These are phyloP conservation scores for Phaffia rhodozyma DNA, from an alignment of 1,284 basidiomycete genomes.

Conservation along the genomic window DNA sequence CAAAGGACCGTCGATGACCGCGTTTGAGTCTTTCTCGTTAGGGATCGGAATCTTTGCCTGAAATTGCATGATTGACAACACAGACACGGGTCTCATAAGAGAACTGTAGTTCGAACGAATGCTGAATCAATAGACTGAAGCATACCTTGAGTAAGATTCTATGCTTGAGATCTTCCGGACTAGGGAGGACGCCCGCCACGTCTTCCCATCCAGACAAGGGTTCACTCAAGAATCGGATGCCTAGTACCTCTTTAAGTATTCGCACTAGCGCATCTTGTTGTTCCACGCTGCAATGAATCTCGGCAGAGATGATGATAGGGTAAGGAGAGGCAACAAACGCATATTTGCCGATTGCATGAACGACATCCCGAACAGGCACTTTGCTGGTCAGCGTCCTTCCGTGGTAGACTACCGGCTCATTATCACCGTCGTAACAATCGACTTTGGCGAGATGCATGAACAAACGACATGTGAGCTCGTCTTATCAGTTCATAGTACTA, in stretches of 20 bases:
- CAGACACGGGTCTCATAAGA: neutral
- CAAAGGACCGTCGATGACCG: neutral
- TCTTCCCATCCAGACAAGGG: slow-evolving; percentile 40
- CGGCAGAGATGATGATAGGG: slow-evolving; percentile 87
- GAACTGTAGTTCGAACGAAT: neutral
- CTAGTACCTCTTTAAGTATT: slow-evolving; percentile 70
- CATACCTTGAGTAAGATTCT: slow-evolving; percentile 72
- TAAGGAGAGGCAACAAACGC: slow-evolving; percentile 89
- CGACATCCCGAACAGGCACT: slow-evolving; percentile 71
- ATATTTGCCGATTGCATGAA: slow-evolving; percentile 78
- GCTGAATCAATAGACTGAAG: neutral
- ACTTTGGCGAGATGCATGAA: slow-evolving; percentile 42
- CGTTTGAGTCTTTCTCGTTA: neutral
- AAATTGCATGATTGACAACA: neutral
- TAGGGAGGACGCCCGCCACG: slow-evolving; percentile 54
- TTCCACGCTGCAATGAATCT: slow-evolving; percentile 71
- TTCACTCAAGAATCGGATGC: slow-evolving; percentile 55
- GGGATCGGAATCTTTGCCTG: slow-evolving; percentile 22
- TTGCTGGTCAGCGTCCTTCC: slow-evolving; percentile 84
- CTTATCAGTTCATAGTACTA: neutral
- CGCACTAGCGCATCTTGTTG: slow-evolving; percentile 74
- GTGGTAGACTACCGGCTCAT: slow-evolving; percentile 73
- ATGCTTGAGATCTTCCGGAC: slow-evolving; percentile 71
- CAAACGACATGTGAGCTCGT: slow-evolving; percentile 3
- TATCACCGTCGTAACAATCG: slow-evolving; percentile 84